These are phyloP conservation scores for Aspergillus ibericus DNA, from an alignment of 2,329 filamentous ascomycete genomes.

Conservation along the genomic window DNA sequence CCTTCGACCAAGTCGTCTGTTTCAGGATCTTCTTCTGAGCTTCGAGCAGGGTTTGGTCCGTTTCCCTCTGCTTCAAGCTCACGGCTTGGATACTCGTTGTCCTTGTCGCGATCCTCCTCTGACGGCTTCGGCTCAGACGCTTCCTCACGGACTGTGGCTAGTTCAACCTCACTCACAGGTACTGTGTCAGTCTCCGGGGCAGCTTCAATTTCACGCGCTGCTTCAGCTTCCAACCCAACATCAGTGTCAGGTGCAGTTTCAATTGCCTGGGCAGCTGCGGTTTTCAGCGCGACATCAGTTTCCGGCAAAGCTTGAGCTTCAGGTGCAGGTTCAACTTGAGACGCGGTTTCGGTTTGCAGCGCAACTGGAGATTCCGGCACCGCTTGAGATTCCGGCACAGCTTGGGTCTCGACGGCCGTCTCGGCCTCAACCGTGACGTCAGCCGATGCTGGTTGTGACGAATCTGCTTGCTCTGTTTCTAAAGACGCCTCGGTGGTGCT, in stretches of 20 bases:
- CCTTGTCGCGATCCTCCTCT: not conserved
- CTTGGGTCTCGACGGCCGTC: not conserved
- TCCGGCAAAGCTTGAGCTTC: not conserved
- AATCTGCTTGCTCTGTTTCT: conserved; percentile 7
- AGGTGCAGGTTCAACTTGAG: no score
- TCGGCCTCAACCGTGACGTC: not conserved
- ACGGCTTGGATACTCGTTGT: not conserved
- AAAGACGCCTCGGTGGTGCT: conserved; percentile 1
- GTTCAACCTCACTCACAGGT: not conserved
- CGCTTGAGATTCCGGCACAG: conserved; percentile 17
- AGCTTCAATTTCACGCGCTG: conserved; percentile 13
- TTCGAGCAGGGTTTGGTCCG: not conserved
- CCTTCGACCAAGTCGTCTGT: conserved; percentile 1
- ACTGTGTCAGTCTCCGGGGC: not conserved
- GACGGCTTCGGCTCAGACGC: not conserved
- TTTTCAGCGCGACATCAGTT: not conserved
- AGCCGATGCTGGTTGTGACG: not conserved
- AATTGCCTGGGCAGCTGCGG: not conserved
- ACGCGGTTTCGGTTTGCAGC: not conserved
- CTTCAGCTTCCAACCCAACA: conserved; percentile 14
- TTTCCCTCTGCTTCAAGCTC: not conserved
- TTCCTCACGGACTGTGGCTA: not conserved
- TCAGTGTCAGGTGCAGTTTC: not conserved
- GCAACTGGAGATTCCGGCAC: conserved; percentile 8
- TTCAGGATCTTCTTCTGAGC: conserved; percentile 1